Evolutionary conservation across 768 basidiomycete species (phyloP).

Genomic region (Boletus tomentosulus): DNA sequence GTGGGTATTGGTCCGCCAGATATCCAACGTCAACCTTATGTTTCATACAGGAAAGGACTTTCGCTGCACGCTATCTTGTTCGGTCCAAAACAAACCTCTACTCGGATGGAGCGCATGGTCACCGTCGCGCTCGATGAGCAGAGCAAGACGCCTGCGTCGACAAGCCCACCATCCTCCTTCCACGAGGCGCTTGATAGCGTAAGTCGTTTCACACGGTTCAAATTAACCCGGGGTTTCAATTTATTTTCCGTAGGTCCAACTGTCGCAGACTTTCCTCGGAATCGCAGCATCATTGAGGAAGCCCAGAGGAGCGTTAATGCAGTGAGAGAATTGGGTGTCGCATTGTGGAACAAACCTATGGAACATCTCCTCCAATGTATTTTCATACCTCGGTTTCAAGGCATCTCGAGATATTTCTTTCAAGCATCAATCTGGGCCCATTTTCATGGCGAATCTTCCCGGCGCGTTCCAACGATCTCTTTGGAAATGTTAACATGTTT

Average conservation of each 20-base stretch:
- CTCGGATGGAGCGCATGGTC: constrained; percentile 42
- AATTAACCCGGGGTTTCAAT: not conserved
- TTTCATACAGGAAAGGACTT: constrained; percentile 41
- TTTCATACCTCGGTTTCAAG: not conserved
- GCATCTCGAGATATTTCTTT: too few species aligned
- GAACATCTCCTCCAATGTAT: too few species aligned
- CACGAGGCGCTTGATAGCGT: constrained; percentile 49
- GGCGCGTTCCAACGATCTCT: too few species aligned
- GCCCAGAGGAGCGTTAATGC: constrained; percentile 45
- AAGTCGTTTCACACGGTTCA: constrained; percentile 4
- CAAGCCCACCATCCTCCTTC: constrained; percentile 40
- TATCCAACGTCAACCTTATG: not conserved
- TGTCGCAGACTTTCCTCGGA: constrained; percentile 52
- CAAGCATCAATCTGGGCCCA: too few species aligned
- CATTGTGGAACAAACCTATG: not conserved
- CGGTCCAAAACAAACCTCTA: constrained; percentile 31
- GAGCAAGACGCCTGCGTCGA: constrained; percentile 25
- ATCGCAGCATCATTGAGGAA: constrained; percentile 54
- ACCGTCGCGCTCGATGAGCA: constrained; percentile 46
- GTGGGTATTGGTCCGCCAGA: constrained; percentile 22
- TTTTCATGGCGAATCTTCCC: too few species aligned
- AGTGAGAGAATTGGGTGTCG: constrained; percentile 8
- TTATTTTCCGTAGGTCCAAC: constrained; percentile 36
- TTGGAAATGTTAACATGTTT: too few species aligned
- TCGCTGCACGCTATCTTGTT: constrained; percentile 58